Percentiles rank a stretch among this genome's conserved stretches.
Conservation (phyloP, 345 rosid genomes). For the Moricandia moricandioides region DNA sequence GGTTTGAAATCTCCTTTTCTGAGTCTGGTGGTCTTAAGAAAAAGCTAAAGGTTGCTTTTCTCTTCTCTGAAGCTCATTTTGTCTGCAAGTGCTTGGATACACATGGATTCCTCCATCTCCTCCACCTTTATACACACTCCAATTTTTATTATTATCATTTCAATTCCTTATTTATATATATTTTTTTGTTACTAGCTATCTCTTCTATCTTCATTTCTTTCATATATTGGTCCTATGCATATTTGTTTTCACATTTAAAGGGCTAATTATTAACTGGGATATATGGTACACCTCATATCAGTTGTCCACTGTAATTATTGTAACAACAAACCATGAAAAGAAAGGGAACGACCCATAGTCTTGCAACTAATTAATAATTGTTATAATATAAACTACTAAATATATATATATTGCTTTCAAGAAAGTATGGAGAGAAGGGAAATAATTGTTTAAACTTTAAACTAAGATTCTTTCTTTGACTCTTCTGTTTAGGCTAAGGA, state of each 20-base stretch:
- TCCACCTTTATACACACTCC: constrained; percentile 29
- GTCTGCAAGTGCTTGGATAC: constrained; percentile 68
- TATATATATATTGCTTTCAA: constrained; percentile 1
- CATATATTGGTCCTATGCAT: background rate
- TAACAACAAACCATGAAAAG: constrained; percentile 11
- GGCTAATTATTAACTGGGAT: constrained; percentile 24
- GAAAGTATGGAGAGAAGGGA: constrained; percentile 11
- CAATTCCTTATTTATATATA: constrained; percentile 5
- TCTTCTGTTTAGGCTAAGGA: constrained; percentile 39
- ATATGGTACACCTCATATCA: constrained; percentile 17
- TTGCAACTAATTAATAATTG: constrained; percentile 23
- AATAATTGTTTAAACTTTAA: constrained; percentile 25
- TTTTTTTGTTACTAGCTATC: constrained; percentile 17
- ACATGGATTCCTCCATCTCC: constrained; percentile 58
- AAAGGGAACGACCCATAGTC: constrained; percentile 11
- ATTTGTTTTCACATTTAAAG: background rate
- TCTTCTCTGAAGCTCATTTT: constrained; percentile 65
- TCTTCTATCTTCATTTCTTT: background rate
- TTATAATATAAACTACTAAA: background rate
- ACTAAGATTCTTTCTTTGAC: constrained; percentile 44
- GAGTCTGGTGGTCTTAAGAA: constrained; percentile 49
- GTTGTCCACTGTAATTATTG: constrained; percentile 22
- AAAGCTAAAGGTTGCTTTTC: constrained; percentile 69
- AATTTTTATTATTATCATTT: constrained; percentile 29
- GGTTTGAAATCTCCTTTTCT: constrained; percentile 69